These are phyloP conservation scores for Sphagnum tenellum DNA, from an alignment of 225 moss, liverwort and hornwort species.

Conservation along the genomic window DNA sequence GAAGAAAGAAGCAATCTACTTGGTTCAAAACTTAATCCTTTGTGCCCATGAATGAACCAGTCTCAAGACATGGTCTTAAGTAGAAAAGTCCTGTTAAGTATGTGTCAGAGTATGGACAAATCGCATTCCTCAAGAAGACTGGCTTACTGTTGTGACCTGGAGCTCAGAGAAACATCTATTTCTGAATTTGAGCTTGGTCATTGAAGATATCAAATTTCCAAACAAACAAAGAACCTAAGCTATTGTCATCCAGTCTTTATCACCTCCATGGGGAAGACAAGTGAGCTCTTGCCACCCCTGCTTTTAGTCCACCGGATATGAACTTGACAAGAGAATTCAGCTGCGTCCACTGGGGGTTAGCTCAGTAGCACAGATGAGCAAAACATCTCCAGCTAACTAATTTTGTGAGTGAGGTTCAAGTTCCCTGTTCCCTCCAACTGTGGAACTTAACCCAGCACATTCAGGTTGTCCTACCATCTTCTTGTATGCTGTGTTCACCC, in stretches of 20 bases:
- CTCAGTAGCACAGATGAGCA: slow-evolving; percentile 23
- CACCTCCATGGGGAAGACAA: slow-evolving; percentile 36
- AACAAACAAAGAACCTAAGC: slow-evolving; percentile 24
- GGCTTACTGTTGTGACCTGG: no score
- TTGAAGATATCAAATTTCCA: slow-evolving; percentile 43
- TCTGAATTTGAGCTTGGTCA: no score
- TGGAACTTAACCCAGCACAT: slow-evolving; percentile 39
- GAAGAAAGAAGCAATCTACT: no score
- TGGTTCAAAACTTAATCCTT: no score
- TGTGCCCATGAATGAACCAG: no score
- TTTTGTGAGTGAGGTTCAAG: slow-evolving; percentile 16
- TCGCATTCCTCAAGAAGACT: no score
- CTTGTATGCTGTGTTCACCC: slow-evolving; percentile 55
- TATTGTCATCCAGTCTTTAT: slow-evolving; percentile 33
- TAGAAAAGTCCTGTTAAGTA: no score
- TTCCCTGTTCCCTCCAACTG: slow-evolving; percentile 12
- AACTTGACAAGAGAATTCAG: slow-evolving; percentile 33
- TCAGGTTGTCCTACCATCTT: slow-evolving; percentile 59
- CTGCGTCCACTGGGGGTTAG: slow-evolving; percentile 16
- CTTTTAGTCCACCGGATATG: slow-evolving; percentile 48
- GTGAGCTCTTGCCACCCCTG: slow-evolving; percentile 30
- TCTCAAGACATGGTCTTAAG: no score
- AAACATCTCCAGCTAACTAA: slow-evolving; percentile 47
- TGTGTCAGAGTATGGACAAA: no score
- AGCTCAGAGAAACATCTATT: no score